These are phyloP conservation scores for Artemisia tridentata DNA, from an alignment of 129 eudicot species.

Conservation along the genomic window DNA sequence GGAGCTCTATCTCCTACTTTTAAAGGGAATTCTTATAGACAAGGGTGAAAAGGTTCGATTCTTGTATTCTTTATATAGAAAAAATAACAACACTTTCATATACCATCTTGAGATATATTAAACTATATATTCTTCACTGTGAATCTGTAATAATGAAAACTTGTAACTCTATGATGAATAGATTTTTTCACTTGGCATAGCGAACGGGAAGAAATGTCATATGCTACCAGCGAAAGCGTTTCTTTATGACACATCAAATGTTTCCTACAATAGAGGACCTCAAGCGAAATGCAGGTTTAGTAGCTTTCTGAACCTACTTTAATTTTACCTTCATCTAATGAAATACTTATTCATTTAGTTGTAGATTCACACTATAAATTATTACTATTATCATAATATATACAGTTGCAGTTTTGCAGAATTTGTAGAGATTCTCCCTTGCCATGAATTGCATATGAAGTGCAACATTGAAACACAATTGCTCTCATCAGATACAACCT, in stretches of 20 bases:
- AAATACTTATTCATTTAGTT: background rate
- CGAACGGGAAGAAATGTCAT: slow-evolving; percentile 27
- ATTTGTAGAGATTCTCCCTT: slow-evolving; percentile 9
- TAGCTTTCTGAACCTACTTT: background rate
- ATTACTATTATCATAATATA: background rate
- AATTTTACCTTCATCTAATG: background rate
- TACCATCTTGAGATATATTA: background rate
- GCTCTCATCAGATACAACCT: slow-evolving; percentile 18
- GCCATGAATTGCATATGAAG: slow-evolving; percentile 27
- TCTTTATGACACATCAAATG: slow-evolving; percentile 15
- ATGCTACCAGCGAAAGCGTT: slow-evolving; percentile 27
- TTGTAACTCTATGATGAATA: slow-evolving; percentile 10
- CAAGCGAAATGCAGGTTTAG: slow-evolving; percentile 20
- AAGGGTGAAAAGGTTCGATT: slow-evolving; percentile 29
- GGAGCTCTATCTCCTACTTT: slow-evolving; percentile 18
- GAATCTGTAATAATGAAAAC: background rate
- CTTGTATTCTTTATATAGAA: background rate
- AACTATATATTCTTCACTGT: background rate
- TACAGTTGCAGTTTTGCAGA: slow-evolving; percentile 21
- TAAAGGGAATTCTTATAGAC: slow-evolving; percentile 22
- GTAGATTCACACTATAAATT: background rate
- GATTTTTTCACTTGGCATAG: slow-evolving; percentile 24
- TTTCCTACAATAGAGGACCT: background rate
- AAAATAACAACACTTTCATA: background rate
- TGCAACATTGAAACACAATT: slow-evolving; percentile 22